These are phyloP conservation scores for Dryas octopetala DNA, from an alignment of 306 rosid genomes.

Conservation along the genomic window DNA sequence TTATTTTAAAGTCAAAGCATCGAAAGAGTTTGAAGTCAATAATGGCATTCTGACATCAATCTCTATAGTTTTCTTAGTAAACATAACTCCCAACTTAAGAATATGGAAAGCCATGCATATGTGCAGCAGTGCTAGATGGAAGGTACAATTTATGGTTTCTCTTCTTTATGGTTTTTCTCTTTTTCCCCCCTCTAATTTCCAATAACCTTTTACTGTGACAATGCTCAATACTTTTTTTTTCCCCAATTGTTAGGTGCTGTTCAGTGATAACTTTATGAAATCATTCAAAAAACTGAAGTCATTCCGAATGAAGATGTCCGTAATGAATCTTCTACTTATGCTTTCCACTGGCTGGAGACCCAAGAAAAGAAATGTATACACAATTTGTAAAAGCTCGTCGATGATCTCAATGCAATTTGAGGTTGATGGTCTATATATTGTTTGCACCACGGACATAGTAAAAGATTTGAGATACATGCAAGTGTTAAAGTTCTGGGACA, in stretches of 20 bases:
- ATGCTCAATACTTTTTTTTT: neutral
- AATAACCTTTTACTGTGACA: neutral
- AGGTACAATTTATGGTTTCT: conserved; percentile 42
- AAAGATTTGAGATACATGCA: conserved; percentile 44
- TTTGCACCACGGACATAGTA: conserved; percentile 50
- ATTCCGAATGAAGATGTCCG: conserved; percentile 35
- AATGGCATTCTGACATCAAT: conserved; percentile 24
- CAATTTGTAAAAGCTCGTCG: conserved; percentile 42
- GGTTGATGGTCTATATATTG: conserved; percentile 47
- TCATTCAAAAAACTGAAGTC: conserved; percentile 49
- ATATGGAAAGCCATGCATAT: conserved; percentile 62
- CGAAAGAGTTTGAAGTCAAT: conserved; percentile 35
- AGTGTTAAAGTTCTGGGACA: conserved; percentile 72
- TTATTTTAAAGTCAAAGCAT: conserved; percentile 36
- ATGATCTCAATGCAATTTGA: conserved; percentile 50
- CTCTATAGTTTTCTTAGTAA: conserved; percentile 46
- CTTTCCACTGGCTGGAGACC: conserved; percentile 78
- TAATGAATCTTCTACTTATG: conserved; percentile 48
- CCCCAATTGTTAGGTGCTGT: conserved; percentile 43
- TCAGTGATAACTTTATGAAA: conserved; percentile 64
- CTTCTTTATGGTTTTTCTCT: neutral
- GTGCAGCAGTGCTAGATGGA: conserved; percentile 47
- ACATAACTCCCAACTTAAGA: conserved; percentile 45
- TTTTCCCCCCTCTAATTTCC: neutral
- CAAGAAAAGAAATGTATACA: conserved; percentile 30